Percentiles rank a stretch among this genome's conserved stretches.
These are phyloP conservation scores for Asterionellopsis glacialis DNA, from an alignment of 108 stramenopile species.

Conservation along the genomic window DNA sequence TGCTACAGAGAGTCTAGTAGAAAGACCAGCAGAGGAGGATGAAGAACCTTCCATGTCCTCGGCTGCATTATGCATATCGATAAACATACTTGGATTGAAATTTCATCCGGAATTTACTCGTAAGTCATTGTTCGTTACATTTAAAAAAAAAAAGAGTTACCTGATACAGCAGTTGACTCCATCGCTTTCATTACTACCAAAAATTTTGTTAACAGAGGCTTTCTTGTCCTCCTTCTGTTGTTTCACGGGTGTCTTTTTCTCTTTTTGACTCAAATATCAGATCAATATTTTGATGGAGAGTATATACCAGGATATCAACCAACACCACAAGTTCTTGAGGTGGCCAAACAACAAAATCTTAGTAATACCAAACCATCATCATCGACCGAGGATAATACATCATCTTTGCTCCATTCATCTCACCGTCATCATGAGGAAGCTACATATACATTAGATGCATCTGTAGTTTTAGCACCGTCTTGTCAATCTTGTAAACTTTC, in stretches of 20 bases:
- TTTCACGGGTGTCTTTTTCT: no score
- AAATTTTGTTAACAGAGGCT: no score
- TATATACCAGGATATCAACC: conserved; percentile 58
- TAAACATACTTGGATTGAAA: conserved; percentile 11
- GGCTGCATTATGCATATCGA: conserved; percentile 29
- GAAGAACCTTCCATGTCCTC: conserved; percentile 35
- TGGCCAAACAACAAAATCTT: conserved; percentile 22
- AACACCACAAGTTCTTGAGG: conserved; percentile 7
- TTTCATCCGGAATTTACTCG: conserved; percentile 77
- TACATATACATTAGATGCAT: conserved; percentile 23
- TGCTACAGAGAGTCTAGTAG: no score
- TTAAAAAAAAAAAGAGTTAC: no score
- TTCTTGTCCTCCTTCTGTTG: no score
- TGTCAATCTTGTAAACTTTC: conserved; percentile 17
- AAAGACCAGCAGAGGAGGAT: no score
- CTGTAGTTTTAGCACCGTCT: conserved; percentile 33
- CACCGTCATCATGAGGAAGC: conserved; percentile 20
- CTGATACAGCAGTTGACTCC: no score
- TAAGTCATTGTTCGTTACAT: no score
- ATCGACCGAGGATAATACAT: background rate
- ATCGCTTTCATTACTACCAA: no score
- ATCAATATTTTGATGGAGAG: conserved; percentile 65
- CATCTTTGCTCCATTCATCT: conserved; percentile 10
- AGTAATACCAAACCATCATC: background rate
- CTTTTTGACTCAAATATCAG: no score